Conservation (phyloP, 192 early-diverging fungal species). For the Funneliformis geosporum region DNA sequence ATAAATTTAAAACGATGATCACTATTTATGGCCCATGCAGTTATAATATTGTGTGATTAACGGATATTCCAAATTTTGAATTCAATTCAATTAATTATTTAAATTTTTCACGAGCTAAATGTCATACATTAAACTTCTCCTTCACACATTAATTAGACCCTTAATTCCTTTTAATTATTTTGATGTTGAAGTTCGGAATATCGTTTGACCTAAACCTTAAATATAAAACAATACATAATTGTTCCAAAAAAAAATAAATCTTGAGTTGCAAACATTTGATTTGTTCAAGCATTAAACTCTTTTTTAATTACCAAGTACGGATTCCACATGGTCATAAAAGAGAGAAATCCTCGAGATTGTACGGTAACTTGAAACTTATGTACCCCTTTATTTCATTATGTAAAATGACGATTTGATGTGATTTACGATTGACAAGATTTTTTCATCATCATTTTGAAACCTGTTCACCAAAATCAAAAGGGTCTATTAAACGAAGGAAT, state of each 20-base stretch:
- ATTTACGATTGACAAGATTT: background rate
- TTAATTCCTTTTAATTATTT: too few relatives aligned
- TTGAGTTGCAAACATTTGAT: background rate
- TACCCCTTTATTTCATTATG: background rate
- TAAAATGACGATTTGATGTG: background rate
- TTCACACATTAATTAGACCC: too few relatives aligned
- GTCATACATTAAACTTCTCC: too few relatives aligned
- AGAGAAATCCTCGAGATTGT: background rate
- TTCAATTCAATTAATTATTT: too few relatives aligned
- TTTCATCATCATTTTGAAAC: background rate
- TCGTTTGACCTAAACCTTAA: too few relatives aligned
- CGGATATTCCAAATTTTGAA: too few relatives aligned
- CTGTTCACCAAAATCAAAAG: background rate
- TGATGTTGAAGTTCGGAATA: too few relatives aligned
- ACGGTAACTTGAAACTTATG: background rate
- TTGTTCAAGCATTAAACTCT: background rate
- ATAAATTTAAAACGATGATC: too few relatives aligned
- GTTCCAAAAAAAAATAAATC: background rate
- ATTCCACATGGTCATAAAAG: background rate
- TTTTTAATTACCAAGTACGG: background rate
- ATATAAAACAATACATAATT: background rate
- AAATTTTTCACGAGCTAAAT: too few relatives aligned
- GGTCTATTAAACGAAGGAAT: background rate
- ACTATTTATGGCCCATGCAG: too few relatives aligned
- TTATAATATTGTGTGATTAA: too few relatives aligned